phyloP scores from a whole-genome alignment of 768 basidiomycete genomes.

The Albatrellus ellisii region DNA sequence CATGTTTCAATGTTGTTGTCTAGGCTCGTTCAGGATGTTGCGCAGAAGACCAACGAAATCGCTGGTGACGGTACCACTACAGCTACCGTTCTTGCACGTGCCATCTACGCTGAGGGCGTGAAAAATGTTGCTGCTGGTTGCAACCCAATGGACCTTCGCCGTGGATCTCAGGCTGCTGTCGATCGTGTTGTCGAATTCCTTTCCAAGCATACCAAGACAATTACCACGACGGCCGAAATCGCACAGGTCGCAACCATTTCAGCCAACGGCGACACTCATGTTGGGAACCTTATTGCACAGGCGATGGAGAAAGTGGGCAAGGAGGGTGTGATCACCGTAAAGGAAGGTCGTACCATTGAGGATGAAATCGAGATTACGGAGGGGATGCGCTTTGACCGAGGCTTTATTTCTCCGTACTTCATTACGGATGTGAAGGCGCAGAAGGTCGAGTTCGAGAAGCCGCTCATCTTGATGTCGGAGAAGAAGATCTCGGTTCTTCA shows the following conservation, averaged over 20 bases:
- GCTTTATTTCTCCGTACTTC: slow-evolving; percentile 96
- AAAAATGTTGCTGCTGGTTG: slow-evolving; percentile 99
- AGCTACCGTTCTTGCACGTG: slow-evolving; percentile 90
- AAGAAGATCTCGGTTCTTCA: slow-evolving; percentile 96
- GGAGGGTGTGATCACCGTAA: slow-evolving; percentile 99
- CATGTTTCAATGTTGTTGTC: slow-evolving; percentile 4
- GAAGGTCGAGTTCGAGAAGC: slow-evolving; percentile 96
- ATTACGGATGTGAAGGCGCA: slow-evolving; percentile 96
- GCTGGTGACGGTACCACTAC: slow-evolving; percentile 99
- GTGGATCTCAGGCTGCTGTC: slow-evolving; percentile 95
- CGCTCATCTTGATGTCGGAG: slow-evolving; percentile 83
- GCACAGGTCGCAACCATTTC: slow-evolving; percentile 88
- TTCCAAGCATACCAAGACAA: slow-evolving; percentile 75
- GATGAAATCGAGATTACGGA: slow-evolving; percentile 99
- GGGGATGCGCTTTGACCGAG: slow-evolving; percentile 99
- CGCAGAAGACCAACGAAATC: slow-evolving; percentile 91
- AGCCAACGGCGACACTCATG: slow-evolving; percentile 68
- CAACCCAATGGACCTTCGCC: slow-evolving; percentile 98
- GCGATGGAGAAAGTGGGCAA: slow-evolving; percentile 99
- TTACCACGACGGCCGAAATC: slow-evolving; percentile 96
- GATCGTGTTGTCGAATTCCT: slow-evolving; percentile 85
- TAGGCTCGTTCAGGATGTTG: slow-evolving; percentile 91
- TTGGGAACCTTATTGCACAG: slow-evolving; percentile 91
- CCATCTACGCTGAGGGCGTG: slow-evolving; percentile 97
- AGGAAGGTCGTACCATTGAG: slow-evolving; percentile 95